Evolutionary conservation across 495 filamentous ascomycete species (phyloP), one percentile per base, ranked within the genome.

Genomic region (Penicillium argentinense): DNA sequence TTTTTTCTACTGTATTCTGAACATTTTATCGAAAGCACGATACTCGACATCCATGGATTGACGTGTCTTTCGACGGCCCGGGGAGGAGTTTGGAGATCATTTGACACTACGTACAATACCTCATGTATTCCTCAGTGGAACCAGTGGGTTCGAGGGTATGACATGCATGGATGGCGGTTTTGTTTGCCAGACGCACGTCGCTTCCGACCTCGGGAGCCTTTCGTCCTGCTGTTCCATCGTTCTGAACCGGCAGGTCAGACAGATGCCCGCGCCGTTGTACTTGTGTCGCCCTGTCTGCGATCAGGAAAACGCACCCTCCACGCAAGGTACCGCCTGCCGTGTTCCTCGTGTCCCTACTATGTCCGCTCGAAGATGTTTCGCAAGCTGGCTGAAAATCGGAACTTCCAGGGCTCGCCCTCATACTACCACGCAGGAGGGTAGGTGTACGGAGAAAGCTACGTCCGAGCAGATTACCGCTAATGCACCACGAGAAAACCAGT

Each of bases 101-200:
- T n/a, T n/a, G n/a, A n/a, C n/a, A n/a, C n/a, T n/a, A n/a, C n/a
- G n/a, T n/a, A n/a, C n/a, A n/a, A n/a, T n/a, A n/a, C n/a, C n/a
- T n/a, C n/a, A n/a, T n/a, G n/a, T n/a, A n/a, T n/a, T n/a, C 13
- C 23, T 14, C 13, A 14, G 16, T 33, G 45, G 33, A 36, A 36
- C 33, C 18, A 36, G 33, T 36, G 33, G 33, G 17, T 36, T 36
- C 33, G n/a, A 4, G 33, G 41, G 55, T 56, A 59, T 59, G 59
- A 56, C 56, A 59, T 62, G 56, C 59, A 62, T 59, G 45, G 42
- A 50, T 53, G 3, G 19, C 33, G 38, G 14, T 38, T 29, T 16
- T 43, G 49, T 37, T 51, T 56, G 43, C 39, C 26, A 44, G 22
- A 45, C 28, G 36, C 25, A 39, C n/a, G 36, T 47, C 45, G 36